Conservation (phyloP, 1,284 basidiomycete species). For the Meira miltonrushii region DNA sequence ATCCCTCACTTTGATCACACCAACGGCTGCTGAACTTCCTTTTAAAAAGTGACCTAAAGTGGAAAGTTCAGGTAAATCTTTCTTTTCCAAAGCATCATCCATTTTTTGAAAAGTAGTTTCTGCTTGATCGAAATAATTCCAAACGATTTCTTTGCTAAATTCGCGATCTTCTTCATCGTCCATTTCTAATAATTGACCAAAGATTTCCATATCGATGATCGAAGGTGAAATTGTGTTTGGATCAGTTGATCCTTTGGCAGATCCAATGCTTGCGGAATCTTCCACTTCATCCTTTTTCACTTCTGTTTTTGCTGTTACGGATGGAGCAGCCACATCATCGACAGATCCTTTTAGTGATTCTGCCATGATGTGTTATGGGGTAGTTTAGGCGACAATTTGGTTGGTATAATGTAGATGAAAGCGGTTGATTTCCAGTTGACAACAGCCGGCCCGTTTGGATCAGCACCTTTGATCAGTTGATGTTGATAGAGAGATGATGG, state of each 20-base stretch:
- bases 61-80: conserved; percentile 66
- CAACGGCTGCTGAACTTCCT: conserved; percentile 85
- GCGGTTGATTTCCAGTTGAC: too few relatives aligned
- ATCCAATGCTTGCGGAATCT: too few relatives aligned
- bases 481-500: too few relatives aligned
- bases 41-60: conserved; percentile 86
- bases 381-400: too few relatives aligned
- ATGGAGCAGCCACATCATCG: background rate
- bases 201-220: conserved; percentile 71
- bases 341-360: background rate
- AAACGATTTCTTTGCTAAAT: conserved; percentile 72
- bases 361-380: background rate
- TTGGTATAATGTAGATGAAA: too few relatives aligned
- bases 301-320: background rate
- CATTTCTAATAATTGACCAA: conserved; percentile 79
- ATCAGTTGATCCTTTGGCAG: background rate
- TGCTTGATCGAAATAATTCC: conserved; percentile 66
- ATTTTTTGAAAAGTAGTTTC: conserved; percentile 69
- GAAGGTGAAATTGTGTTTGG: conserved; percentile 21
- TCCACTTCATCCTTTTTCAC: too few relatives aligned
- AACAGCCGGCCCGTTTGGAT: too few relatives aligned
- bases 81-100: conserved; percentile 69
- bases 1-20: conserved; percentile 70
- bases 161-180: conserved; percentile 73
- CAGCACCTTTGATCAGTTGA: too few relatives aligned